Conservation (phyloP, 352 stramenopile species). For the Phytophthora fragariaefolia region DNA sequence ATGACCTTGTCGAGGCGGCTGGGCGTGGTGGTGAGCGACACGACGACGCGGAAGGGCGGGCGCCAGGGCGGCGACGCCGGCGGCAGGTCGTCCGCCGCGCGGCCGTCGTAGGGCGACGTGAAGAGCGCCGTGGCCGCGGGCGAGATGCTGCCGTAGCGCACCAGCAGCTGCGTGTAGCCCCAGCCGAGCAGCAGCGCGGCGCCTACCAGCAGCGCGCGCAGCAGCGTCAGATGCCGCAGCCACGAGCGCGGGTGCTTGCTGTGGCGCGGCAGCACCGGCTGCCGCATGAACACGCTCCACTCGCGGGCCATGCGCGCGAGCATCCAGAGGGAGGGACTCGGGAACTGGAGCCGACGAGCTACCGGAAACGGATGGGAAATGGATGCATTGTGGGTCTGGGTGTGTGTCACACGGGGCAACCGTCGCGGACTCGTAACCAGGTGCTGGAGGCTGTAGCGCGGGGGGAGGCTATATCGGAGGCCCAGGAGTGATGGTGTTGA, state of each 20-base stretch:
- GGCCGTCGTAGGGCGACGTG: constrained; percentile 64
- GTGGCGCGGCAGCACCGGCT: constrained; percentile 61
- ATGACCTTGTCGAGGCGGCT: constrained; percentile 80
- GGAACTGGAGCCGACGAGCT: background rate
- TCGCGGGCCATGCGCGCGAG: constrained; percentile 30
- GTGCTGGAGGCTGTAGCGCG: background rate
- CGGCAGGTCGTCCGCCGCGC: constrained; percentile 49
- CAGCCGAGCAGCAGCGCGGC: constrained; percentile 42
- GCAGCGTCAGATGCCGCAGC: constrained; percentile 50
- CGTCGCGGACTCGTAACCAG: background rate
- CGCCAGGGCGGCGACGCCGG: constrained; percentile 55
- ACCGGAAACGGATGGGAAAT: constrained; percentile 31
- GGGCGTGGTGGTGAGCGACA: constrained; percentile 82
- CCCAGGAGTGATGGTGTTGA: background rate
- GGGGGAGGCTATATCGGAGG: background rate
- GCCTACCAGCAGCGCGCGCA: constrained; percentile 39
- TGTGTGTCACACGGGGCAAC: constrained; percentile 12
- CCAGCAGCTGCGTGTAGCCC: constrained; percentile 69
- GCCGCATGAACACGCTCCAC: constrained; percentile 65
- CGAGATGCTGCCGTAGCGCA: constrained; percentile 82
- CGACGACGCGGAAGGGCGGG: constrained; percentile 78
- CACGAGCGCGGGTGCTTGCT: constrained; percentile 39
- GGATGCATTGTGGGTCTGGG: no score
- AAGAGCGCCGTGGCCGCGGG: constrained; percentile 68
- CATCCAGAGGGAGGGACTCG: constrained; percentile 15